Evolutionary conservation across 2,329 filamentous ascomycete genomes (phyloP).

Genomic region (Trichoderma guizhouense): DNA sequence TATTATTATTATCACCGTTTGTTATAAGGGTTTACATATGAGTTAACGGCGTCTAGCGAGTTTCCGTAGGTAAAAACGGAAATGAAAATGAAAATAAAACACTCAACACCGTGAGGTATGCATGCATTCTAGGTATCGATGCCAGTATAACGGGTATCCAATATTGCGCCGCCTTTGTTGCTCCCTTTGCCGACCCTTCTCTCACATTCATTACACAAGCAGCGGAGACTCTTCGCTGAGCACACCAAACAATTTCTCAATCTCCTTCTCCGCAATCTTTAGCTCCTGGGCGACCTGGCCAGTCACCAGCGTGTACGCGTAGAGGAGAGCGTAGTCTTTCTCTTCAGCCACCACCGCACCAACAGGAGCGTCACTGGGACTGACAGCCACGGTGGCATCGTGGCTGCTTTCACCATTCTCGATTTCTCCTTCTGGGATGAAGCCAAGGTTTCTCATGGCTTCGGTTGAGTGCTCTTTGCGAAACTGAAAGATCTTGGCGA

Average conservation of each 20-base stretch:
- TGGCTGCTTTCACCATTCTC: slow-evolving; percentile 10
- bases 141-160: background rate
- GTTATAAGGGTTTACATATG: background rate
- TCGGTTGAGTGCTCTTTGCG: slow-evolving; percentile 52
- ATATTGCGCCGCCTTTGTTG: background rate
- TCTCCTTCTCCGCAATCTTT: slow-evolving; percentile 52
- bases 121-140: background rate
- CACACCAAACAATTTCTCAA: slow-evolving; percentile 57
- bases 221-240: slow-evolving; percentile 32
- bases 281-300: slow-evolving; percentile 60
- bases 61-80: background rate
- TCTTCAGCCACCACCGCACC: slow-evolving; percentile 48
- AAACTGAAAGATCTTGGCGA: slow-evolving; percentile 82
- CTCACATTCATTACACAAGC: slow-evolving; percentile 1
- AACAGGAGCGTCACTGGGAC: background rate
- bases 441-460: background rate
- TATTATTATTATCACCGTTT: background rate
- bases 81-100: background rate
- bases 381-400: background rate
- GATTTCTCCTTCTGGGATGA: background rate
- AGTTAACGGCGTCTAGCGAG: background rate
- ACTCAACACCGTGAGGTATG: background rate
- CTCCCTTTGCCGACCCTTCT: background rate
- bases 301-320: slow-evolving; percentile 74
- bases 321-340: slow-evolving; percentile 82